Conservation (phyloP, 495 filamentous ascomycete genomes). For the Neurospora sp. region DNA sequence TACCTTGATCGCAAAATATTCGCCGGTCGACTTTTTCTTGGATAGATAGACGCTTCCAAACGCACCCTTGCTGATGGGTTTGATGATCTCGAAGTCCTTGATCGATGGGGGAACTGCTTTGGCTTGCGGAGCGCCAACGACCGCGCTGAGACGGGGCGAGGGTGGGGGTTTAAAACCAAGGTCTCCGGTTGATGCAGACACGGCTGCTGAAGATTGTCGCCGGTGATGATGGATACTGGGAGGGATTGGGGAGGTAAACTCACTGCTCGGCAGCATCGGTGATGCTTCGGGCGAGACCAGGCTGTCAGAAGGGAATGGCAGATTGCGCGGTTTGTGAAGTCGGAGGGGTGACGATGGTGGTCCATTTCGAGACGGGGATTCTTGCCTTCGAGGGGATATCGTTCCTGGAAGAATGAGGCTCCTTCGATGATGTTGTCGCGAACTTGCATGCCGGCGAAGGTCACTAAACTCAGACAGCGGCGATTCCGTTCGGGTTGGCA, state of each 20-base stretch:
- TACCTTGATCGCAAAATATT: slow-evolving; percentile 98
- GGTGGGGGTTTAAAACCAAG: slow-evolving; percentile 52
- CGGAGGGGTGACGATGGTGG: slow-evolving; percentile 81
- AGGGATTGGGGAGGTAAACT: slow-evolving; percentile 61
- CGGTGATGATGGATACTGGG: slow-evolving; percentile 63
- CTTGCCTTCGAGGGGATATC: slow-evolving; percentile 69
- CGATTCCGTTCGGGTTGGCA: slow-evolving; percentile 66
- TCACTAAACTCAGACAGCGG: slow-evolving; percentile 75
- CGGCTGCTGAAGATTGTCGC: slow-evolving; percentile 81
- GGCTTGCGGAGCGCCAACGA: slow-evolving; percentile 59
- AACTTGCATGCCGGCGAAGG: slow-evolving; percentile 57
- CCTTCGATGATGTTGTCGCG: slow-evolving; percentile 68
- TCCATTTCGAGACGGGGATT: slow-evolving; percentile 64
- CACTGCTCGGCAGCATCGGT: slow-evolving; percentile 69
- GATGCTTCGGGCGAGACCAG: slow-evolving; percentile 81
- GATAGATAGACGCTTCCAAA: slow-evolving; percentile 97
- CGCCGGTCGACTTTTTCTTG: slow-evolving; percentile 96
- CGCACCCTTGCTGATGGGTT: slow-evolving; percentile 97
- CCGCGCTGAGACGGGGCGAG: slow-evolving; percentile 68
- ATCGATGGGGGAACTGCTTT: slow-evolving; percentile 87
- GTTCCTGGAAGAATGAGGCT: slow-evolving; percentile 70
- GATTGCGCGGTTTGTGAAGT: slow-evolving; percentile 67
- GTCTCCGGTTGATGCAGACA: slow-evolving; percentile 51
- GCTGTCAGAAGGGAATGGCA: slow-evolving; percentile 63
- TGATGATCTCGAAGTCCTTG: slow-evolving; percentile 99